Evolutionary conservation across 2,329 filamentous ascomycete species (phyloP), one percentile per base, ranked within the genome.

Genomic region (Chalaropsis thielavioides): DNA sequence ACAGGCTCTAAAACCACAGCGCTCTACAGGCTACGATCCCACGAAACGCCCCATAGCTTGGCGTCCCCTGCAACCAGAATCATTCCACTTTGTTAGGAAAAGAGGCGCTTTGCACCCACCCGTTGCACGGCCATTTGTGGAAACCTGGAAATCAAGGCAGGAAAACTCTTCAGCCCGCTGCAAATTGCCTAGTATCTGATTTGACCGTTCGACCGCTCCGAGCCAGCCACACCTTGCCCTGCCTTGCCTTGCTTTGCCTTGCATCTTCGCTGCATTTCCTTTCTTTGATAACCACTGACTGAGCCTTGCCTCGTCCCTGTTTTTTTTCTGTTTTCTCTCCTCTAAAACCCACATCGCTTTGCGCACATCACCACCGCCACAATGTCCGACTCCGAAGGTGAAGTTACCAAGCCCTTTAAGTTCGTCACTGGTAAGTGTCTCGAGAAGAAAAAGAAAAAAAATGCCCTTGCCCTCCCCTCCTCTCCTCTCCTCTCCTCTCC

Each of bases 341-440:
- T 35, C 24, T 31, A 49, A 22, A 62, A 59, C 31, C 43, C 64
- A 59, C 40, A 38, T 61, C 46, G 19, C 46, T 63, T 64, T 64
- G 62, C 62, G 54, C 58, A 27, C 41, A 63, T 67, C 46, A 63
- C 75, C 46, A 63, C 75, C 74, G 78, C 78, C 83, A 92, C 80
- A 73, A 99, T 99, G 92, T 88, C 91, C 77, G 90, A 95, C 80
- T 87, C 89, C 74, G 82, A 85, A 75, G 73, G 77, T 73, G 89
- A 95, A 78, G 82, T 83, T 72, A 96, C 92, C 80, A 99, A 96
- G 87, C 95, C 95, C 79, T 99, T 99, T 88, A 99, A 99, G 89
- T 97, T 97, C 81, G 94, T 97, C 75, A 97, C 92, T 81, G 92
- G 92, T 96, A 84, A 78, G 90, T 77, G 67, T 15, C 54, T 13